phyloP scores from a whole-genome alignment of 768 basidiomycete species.

The Filobasidium floriforme region DNA sequence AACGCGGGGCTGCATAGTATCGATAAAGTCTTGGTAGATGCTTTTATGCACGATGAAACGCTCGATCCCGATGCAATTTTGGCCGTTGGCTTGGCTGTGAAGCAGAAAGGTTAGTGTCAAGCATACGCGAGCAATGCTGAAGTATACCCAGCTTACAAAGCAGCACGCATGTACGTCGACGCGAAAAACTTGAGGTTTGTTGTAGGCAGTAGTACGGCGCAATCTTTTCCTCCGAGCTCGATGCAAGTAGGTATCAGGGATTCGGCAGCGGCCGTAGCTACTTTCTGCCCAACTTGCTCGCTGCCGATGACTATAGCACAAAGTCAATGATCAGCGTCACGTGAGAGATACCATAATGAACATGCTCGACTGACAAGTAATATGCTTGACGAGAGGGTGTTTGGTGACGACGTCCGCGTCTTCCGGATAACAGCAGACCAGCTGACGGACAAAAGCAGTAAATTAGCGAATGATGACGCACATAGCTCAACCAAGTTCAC shows the following conservation, averaged over 20 bases:
- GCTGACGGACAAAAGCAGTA: slow-evolving; percentile 44
- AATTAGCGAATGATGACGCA: background rate
- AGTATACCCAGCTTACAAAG: slow-evolving; percentile 55
- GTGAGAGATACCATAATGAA: background rate
- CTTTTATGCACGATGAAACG: slow-evolving; percentile 74
- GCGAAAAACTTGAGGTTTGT: slow-evolving; percentile 75
- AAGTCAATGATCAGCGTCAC: background rate
- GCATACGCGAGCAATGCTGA: background rate
- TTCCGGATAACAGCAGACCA: slow-evolving; percentile 82
- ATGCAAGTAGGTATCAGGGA: slow-evolving; percentile 85
- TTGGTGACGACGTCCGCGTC: slow-evolving; percentile 72
- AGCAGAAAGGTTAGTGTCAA: background rate
- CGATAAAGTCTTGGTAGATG: slow-evolving; percentile 68
- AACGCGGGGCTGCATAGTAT: slow-evolving; percentile 54
- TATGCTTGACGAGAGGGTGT: slow-evolving; percentile 74
- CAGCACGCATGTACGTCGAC: slow-evolving; percentile 78
- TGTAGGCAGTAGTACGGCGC: slow-evolving; percentile 75
- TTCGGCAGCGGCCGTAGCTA: slow-evolving; percentile 74
- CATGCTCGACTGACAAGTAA: slow-evolving; percentile 52
- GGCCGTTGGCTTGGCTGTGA: slow-evolving; percentile 77
- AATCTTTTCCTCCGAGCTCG: slow-evolving; percentile 95
- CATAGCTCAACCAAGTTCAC: slow-evolving; percentile 42
- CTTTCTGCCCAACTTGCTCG: slow-evolving; percentile 50
- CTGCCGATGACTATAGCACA: slow-evolving; percentile 42
- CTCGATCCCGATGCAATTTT: slow-evolving; percentile 97